Evolutionary conservation across 345 rosid species (phyloP), one percentile per base, ranked within the genome.

Genomic region (Mercurialis annua): DNA sequence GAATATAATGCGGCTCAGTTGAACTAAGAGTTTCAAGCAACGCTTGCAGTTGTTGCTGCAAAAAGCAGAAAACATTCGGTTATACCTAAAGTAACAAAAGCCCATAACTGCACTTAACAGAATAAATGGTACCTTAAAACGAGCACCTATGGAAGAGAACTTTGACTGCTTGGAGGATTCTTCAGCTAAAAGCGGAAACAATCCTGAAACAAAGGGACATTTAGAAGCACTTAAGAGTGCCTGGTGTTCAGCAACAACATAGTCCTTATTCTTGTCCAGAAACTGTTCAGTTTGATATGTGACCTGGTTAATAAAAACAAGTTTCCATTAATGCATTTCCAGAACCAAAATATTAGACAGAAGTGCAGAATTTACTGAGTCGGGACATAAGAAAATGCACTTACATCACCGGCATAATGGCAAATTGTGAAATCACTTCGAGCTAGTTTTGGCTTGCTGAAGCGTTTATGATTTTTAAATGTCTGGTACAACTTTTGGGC

Each of bases 391-490:
- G 17, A n/a, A 46, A 42, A 26, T 2, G 10, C 58, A 76, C 96
- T 81, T 77, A 94, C 99, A 80, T 94, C 99, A 72, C 99, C 99
- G 71, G 99, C 99, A 74, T 94, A 94, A 70, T 94, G 99, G 77
- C 88, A 80, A 72, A 94, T 92, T 31, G 99, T 94, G 88, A 94
- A 94, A 85, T 94, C 99, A 33, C 88, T 91, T 53, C 88, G 93
- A 58, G 99, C 83, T 74, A 94, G 77, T 81, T 94, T 94, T 62
- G 99, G 99, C 85, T 94, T 91, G 82, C 82, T 74, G 73, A 94
- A 89, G 66, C 98, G 90, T 81, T 92, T 85, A 76, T 94, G 87
- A 73, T 84, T 90, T 82, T 92, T 89, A 80, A 85, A 94, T 40
- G 98, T 94, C 84, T 91, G 96, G 76, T 94, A 92, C 49, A 94